Percentiles rank a stretch among this genome's conserved stretches.
Conservation (phyloP, 2,329 filamentous ascomycete genomes). For the Pseudonectria foliicola region DNA sequence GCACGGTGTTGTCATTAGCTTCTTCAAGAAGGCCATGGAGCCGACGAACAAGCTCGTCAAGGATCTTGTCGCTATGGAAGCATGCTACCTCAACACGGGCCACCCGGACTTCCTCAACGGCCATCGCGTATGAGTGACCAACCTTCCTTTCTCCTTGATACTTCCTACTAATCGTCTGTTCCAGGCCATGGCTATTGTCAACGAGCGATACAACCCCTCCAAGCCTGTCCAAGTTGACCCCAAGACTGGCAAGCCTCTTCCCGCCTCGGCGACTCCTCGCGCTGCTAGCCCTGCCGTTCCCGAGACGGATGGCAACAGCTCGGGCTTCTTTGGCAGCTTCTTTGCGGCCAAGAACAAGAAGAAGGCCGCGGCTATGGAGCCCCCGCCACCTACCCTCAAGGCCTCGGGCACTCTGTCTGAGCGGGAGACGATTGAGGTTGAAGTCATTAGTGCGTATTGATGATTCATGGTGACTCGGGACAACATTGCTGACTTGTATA, state of each 20-base stretch:
- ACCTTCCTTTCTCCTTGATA: not conserved
- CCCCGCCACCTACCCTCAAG: slow-evolving; percentile 86
- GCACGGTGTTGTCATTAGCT: slow-evolving; percentile 81
- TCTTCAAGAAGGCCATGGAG: slow-evolving; percentile 98
- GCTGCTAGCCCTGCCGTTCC: slow-evolving; percentile 66
- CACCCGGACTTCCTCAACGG: slow-evolving; percentile 98
- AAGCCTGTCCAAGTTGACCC: slow-evolving; percentile 95
- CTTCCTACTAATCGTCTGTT: slow-evolving; percentile 3
- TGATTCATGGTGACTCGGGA: not conserved
- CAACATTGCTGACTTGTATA: slow-evolving; percentile 8
- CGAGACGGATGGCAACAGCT: slow-evolving; percentile 43
- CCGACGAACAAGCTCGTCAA: slow-evolving; percentile 94
- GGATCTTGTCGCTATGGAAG: slow-evolving; percentile 91
- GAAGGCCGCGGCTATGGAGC: slow-evolving; percentile 99
- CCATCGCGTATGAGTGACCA: slow-evolving; percentile 67
- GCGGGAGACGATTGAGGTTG: slow-evolving; percentile 90
- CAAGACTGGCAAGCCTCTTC: slow-evolving; percentile 94
- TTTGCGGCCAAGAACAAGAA: slow-evolving; percentile 99
- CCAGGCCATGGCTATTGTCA: slow-evolving; percentile 92
- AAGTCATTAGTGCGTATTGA: slow-evolving; percentile 79
- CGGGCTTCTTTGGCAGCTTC: slow-evolving; percentile 96
- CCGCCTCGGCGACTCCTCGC: slow-evolving; percentile 59
- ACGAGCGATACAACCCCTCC: slow-evolving; percentile 73
- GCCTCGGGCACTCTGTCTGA: slow-evolving; percentile 90
- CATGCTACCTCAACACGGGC: slow-evolving; percentile 96